These are phyloP conservation scores for Plasmodium adleri DNA, from an alignment of 169 alveolate genomes.

Conservation along the genomic window DNA sequence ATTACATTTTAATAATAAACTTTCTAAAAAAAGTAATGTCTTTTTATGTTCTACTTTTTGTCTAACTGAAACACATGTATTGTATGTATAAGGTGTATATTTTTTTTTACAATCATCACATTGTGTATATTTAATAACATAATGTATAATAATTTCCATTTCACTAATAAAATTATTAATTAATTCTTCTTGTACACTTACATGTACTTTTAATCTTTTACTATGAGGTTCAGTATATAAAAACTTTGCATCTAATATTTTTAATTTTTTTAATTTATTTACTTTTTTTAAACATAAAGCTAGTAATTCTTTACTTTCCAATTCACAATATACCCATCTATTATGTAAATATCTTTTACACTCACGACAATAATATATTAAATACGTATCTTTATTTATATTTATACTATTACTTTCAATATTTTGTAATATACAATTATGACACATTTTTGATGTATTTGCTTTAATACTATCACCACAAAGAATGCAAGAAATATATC, in stretches of 20 bases:
- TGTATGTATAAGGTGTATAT: constrained; percentile 99
- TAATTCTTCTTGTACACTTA: constrained; percentile 96
- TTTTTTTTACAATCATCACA: constrained; percentile 98
- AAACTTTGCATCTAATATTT: constrained; percentile 96
- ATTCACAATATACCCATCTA: constrained; percentile 95
- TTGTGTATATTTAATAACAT: constrained; percentile 92
- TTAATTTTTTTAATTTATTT: constrained; percentile 94
- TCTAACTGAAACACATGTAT: constrained; percentile 96
- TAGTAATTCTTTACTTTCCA: constrained; percentile 97
- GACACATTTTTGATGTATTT: constrained; percentile 93
- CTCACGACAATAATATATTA: constrained; percentile 90
- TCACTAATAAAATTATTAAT: constrained; percentile 91
- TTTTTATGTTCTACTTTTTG: constrained; percentile 98
- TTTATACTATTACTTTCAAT: constrained; percentile 85
- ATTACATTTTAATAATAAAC: constrained; percentile 95
- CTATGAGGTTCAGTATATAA: constrained; percentile 98
- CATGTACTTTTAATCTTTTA: constrained; percentile 95
- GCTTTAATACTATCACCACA: constrained; percentile 93
- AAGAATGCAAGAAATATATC: constrained; percentile 88
- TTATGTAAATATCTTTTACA: constrained; percentile 94
- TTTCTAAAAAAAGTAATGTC: constrained; percentile 96
- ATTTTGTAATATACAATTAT: constrained; percentile 91
- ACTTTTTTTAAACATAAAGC: constrained; percentile 96
- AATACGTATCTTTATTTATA: constrained; percentile 67
- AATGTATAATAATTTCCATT: constrained; percentile 93